Percentiles rank a stretch among this genome's conserved stretches.
phyloP scores from a whole-genome alignment of 2,329 filamentous ascomycete species.

The Malbranchea cinnamomea region DNA sequence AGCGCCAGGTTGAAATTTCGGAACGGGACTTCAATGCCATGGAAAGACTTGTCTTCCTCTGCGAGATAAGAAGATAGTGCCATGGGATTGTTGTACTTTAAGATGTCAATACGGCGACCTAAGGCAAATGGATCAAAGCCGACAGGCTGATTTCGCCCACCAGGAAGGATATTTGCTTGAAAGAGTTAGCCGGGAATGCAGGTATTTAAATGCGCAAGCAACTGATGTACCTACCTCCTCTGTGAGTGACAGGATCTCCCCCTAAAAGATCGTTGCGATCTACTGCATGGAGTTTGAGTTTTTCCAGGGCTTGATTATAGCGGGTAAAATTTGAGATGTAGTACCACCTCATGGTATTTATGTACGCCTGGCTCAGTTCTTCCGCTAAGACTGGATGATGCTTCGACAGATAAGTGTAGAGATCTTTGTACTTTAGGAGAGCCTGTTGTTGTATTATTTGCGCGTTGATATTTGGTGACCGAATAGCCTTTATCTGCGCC shows the following conservation, averaged over 20 bases:
- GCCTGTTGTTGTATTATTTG: constrained; percentile 93
- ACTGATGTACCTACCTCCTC: constrained; percentile 28
- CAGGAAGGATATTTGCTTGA: constrained; percentile 22
- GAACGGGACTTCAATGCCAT: constrained; percentile 84
- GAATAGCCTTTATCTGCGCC: constrained; percentile 80
- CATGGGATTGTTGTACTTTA: constrained; percentile 56
- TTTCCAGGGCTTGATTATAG: constrained; percentile 70
- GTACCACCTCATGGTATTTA: constrained; percentile 99
- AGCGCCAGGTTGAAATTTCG: constrained; percentile 89
- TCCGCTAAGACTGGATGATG: constrained; percentile 73
- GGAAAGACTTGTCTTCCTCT: constrained; percentile 72
- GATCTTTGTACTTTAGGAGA: constrained; percentile 74
- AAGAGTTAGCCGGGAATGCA: constrained; percentile 5
- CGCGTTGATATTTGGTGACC: constrained; percentile 91
- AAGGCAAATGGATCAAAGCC: constrained; percentile 76
- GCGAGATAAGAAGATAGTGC: constrained; percentile 79
- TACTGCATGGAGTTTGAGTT: constrained; percentile 66
- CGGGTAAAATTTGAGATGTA: constrained; percentile 82
- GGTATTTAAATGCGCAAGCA: background rate
- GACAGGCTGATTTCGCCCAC: constrained; percentile 23
- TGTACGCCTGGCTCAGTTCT: constrained; percentile 83
- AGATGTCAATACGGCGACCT: constrained; percentile 68
- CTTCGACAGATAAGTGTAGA: constrained; percentile 70
- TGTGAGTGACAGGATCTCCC: constrained; percentile 56
- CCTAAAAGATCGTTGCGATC: constrained; percentile 76